Base-by-base conservation (phyloP, 164 flowering plant species). In the Chloranthus sessilifolius region DNA sequence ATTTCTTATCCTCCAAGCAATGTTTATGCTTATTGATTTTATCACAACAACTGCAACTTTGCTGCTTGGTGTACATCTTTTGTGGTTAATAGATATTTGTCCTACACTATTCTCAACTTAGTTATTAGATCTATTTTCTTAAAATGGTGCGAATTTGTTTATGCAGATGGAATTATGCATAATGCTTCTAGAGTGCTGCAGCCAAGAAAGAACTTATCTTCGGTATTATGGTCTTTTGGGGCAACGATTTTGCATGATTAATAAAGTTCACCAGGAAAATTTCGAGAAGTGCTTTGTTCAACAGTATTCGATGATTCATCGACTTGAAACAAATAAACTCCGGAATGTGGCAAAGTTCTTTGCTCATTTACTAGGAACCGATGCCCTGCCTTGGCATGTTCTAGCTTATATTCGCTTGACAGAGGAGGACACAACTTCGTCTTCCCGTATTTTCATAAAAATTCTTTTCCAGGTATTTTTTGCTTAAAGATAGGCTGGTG, bases 181-280 rank as follows among this genome's bases (percentile, higher is more conserved):
- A n/a, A 92, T 92, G 97, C 64, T 92, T 29, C 63, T 92, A 71
- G 97, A 92, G 52, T 92, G 97, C 53, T 88, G 99, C 80, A 81
- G 89, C 56, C 97, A 92, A 40, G 99, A 92, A 72, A 74, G 97
- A 60, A 92, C 99, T 14, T 88, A 88, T 51, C 92, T 86, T 5
- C 81, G 89, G 0, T 86, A 84, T 52, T 86, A 88, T 74, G 99
- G 97, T 49, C 88, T 88, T 19, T 60, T 92, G 49, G 97, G 97
- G 35, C 95, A 92, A 58, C 64, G 97, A 10, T 92, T 92, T 62
- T 88, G 99, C 64, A 81, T 80, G 89, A 80, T 92, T 47, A 88
- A 92, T 75, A 83, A 77, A 64, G 69, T 92, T 17, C 67, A 88
- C 60, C 99, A 88, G 61, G 95, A 88, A 37, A 88, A 92, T 50